phyloP scores from a whole-genome alignment of 805 yeast species.

The Diddensiella santjacobensis region DNA sequence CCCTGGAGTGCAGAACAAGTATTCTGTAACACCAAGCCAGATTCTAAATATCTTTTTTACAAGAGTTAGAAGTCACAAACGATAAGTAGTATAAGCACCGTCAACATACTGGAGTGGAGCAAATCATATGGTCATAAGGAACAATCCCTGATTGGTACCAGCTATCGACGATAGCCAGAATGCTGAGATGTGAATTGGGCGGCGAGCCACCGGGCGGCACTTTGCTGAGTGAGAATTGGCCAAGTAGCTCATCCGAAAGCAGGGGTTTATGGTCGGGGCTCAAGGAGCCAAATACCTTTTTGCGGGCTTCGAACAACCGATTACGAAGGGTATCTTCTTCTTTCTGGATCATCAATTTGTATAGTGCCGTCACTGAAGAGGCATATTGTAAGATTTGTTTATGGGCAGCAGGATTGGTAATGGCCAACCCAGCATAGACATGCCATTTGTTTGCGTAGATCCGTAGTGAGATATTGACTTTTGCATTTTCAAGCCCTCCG shows the following conservation, averaged over 20 bases:
- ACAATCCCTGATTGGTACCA: conserved; percentile 83
- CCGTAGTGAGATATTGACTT: conserved; percentile 85
- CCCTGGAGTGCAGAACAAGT: conserved; percentile 79
- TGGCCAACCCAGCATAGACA: conserved; percentile 96
- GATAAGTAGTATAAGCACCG: too few species aligned
- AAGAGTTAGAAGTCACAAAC: neutral
- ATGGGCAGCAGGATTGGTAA: conserved; percentile 93
- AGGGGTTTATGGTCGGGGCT: conserved; percentile 53
- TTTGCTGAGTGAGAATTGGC: conserved; percentile 72
- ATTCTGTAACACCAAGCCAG: conserved; percentile 90
- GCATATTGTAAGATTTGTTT: conserved; percentile 88
- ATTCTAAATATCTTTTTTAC: conserved; percentile 58
- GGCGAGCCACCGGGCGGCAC: conserved; percentile 55
- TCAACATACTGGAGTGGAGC: conserved; percentile 69
- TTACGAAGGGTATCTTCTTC: conserved; percentile 52
- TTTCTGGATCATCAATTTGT: conserved; percentile 75
- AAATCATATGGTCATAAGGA: conserved; percentile 95
- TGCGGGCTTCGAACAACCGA: conserved; percentile 63
- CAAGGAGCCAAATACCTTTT: conserved; percentile 67
- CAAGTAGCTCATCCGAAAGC: conserved; percentile 74
- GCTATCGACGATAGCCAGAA: conserved; percentile 88
- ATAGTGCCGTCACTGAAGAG: conserved; percentile 74
- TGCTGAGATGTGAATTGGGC: conserved; percentile 86
- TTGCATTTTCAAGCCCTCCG: conserved; percentile 95
- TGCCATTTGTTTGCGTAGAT: conserved; percentile 96